Percentiles rank a stretch among this genome's conserved stretches.
phyloP scores from a whole-genome alignment of 2,329 filamentous ascomycete species.

The Acrocalymma vagum region DNA sequence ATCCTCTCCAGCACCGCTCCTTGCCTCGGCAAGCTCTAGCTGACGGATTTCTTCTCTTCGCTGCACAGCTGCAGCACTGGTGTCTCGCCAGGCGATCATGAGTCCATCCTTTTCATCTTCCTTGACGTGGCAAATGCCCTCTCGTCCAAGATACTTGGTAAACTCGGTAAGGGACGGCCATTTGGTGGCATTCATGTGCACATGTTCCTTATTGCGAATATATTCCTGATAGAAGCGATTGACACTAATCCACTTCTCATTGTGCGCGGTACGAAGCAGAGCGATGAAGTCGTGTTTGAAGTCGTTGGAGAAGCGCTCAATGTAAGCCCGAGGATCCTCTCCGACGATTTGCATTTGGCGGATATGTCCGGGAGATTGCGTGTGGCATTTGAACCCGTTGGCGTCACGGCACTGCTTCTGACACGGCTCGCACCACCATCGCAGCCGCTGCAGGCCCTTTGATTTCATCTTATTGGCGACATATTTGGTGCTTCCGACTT shows the following conservation, averaged over 20 bases:
- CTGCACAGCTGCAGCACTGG: constrained; percentile 83
- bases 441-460: constrained; percentile 67
- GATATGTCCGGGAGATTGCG: constrained; percentile 83
- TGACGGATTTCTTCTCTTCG: constrained; percentile 81
- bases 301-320: constrained; percentile 81
- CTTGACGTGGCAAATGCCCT: constrained; percentile 82
- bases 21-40: constrained; percentile 87
- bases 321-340: constrained; percentile 84
- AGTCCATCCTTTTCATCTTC: constrained; percentile 90
- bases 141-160: constrained; percentile 82
- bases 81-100: constrained; percentile 90
- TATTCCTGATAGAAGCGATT: constrained; percentile 98
- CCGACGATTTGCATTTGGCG: constrained; percentile 89
- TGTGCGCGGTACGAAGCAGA: constrained; percentile 82
- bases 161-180: constrained; percentile 92
- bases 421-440: constrained; percentile 91
- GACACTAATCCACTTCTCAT: constrained; percentile 86
- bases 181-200: constrained; percentile 93
- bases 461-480: constrained; percentile 91
- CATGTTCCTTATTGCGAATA: constrained; percentile 74
- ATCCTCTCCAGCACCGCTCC: constrained; percentile 90
- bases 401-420: constrained; percentile 81
- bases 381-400: constrained; percentile 77
- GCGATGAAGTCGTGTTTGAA: constrained; percentile 83
- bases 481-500: constrained; percentile 90